Evolutionary conservation across 2,329 filamentous ascomycete genomes (phyloP).

Genomic region (Ramularia endophylla): DNA sequence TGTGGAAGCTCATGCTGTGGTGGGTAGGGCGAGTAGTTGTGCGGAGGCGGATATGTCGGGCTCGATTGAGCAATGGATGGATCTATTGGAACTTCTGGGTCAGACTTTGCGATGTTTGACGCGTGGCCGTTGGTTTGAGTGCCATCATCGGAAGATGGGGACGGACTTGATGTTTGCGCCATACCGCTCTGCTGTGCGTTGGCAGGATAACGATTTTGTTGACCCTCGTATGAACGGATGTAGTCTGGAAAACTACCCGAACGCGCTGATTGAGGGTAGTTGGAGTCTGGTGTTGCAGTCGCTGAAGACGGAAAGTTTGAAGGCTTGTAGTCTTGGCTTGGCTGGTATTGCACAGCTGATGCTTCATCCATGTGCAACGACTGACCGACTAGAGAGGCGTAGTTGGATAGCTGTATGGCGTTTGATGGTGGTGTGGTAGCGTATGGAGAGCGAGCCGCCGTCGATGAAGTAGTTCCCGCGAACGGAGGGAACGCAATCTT

Average conservation of each 20-base stretch:
- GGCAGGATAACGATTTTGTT: slow-evolving; percentile 66
- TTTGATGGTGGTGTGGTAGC: slow-evolving; percentile 28
- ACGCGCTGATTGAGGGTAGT: slow-evolving; percentile 75
- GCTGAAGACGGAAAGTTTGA: slow-evolving; percentile 61
- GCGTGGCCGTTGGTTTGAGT: slow-evolving; percentile 60
- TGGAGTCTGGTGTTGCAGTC: slow-evolving; percentile 78
- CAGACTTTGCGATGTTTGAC: slow-evolving; percentile 65
- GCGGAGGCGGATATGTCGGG: slow-evolving; percentile 77
- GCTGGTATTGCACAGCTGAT: slow-evolving; percentile 85
- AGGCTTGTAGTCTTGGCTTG: slow-evolving; percentile 72
- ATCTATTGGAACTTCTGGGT: slow-evolving; percentile 98
- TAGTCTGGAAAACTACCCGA: slow-evolving; percentile 84
- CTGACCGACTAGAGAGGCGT: slow-evolving; percentile 34
- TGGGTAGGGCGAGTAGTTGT: slow-evolving; percentile 80
- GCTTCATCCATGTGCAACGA: slow-evolving; percentile 54
- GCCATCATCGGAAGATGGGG: slow-evolving; percentile 83
- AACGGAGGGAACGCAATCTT: not conserved
- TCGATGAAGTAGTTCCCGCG: slow-evolving; percentile 2
- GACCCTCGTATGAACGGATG: slow-evolving; percentile 67
- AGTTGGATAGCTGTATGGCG: slow-evolving; percentile 29
- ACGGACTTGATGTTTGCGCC: slow-evolving; percentile 99
- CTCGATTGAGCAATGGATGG: slow-evolving; percentile 90
- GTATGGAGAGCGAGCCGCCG: not conserved
- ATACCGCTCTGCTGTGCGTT: slow-evolving; percentile 69
- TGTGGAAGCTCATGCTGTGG: slow-evolving; percentile 82